phyloP scores from a whole-genome alignment of 2,329 filamentous ascomycete genomes.

The Clarireedia monteithiana region DNA sequence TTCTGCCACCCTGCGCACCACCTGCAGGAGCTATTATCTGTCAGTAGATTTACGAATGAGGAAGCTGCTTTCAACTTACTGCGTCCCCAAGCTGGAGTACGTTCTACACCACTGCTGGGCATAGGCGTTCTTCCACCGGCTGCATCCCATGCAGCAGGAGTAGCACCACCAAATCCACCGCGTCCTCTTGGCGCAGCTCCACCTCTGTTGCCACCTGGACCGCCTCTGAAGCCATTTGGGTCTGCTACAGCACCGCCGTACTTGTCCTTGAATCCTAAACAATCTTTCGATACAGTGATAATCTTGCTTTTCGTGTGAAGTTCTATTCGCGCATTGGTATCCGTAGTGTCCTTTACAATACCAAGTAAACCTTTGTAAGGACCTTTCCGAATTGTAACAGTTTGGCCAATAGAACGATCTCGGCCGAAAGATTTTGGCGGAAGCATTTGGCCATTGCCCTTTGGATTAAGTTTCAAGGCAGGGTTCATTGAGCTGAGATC shows the following conservation, averaged over 20 bases:
- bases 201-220: conserved; percentile 35
- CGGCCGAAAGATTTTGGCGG: conserved; percentile 70
- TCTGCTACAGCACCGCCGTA: conserved; percentile 73
- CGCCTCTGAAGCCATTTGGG: conserved; percentile 37
- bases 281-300: conserved; percentile 73
- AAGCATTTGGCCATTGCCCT: conserved; percentile 43
- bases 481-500: conserved; percentile 92
- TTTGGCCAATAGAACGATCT: conserved; percentile 83
- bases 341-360: conserved; percentile 92
- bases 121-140: conserved; percentile 60
- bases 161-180: conserved; percentile 40
- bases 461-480: conserved; percentile 65
- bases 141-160: conserved; percentile 47
- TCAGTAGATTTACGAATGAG: not conserved
- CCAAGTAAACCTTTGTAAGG: conserved; percentile 88
- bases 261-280: conserved; percentile 79
- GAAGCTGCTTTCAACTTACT: conserved; percentile 44
- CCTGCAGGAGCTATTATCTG: conserved; percentile 41
- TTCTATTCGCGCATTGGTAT: conserved; percentile 79
- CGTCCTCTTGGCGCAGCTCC: conserved; percentile 29
- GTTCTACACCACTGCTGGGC: conserved; percentile 48
- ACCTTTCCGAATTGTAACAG: conserved; percentile 79
- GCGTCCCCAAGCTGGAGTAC: conserved; percentile 71
- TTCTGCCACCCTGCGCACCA: conserved; percentile 47
- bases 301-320: conserved; percentile 92